Evolutionary conservation across 371 early-diverging fungal genomes (phyloP).

Genomic region (Mucor racemosus): DNA sequence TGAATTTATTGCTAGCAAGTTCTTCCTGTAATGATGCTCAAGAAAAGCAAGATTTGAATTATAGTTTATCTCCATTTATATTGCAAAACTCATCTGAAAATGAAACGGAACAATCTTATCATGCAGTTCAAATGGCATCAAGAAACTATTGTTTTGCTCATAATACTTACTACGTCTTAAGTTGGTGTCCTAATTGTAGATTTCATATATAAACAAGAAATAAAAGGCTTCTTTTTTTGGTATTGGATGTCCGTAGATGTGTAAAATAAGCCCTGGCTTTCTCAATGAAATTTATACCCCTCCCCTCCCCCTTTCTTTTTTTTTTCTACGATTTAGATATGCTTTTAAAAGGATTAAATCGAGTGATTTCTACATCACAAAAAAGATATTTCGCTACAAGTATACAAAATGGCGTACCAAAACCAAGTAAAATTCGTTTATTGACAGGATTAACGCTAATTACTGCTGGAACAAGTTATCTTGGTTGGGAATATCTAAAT

Average conservation of each 20-base stretch:
- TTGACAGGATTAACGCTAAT: neutral
- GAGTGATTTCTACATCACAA: neutral
- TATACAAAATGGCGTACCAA: neutral
- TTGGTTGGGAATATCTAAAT: slow-evolving; percentile 19
- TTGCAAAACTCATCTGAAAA: slow-evolving; percentile 6
- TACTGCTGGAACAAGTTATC: slow-evolving; percentile 11
- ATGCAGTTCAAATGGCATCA: slow-evolving; percentile 24
- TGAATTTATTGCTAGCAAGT: slow-evolving; percentile 4
- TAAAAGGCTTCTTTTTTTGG: neutral
- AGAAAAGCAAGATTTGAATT: neutral
- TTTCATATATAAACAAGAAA: slow-evolving; percentile 34
- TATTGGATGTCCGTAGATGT: neutral
- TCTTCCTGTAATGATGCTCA: neutral
- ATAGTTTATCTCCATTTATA: slow-evolving; percentile 17
- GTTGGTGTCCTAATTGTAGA: slow-evolving; percentile 26
- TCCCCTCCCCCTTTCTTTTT: neutral
- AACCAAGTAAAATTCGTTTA: neutral
- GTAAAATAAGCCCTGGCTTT: slow-evolving; percentile 3
- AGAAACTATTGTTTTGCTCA: slow-evolving; percentile 26
- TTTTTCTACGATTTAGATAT: neutral
- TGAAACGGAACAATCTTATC: slow-evolving; percentile 20
- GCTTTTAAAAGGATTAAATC: slow-evolving; percentile 4
- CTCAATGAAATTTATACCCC: neutral
- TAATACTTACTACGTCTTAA: slow-evolving; percentile 20
- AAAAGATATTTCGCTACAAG: neutral